Base-by-base conservation (phyloP, 192 early-diverging fungal species). In the Backusella westeae region DNA sequence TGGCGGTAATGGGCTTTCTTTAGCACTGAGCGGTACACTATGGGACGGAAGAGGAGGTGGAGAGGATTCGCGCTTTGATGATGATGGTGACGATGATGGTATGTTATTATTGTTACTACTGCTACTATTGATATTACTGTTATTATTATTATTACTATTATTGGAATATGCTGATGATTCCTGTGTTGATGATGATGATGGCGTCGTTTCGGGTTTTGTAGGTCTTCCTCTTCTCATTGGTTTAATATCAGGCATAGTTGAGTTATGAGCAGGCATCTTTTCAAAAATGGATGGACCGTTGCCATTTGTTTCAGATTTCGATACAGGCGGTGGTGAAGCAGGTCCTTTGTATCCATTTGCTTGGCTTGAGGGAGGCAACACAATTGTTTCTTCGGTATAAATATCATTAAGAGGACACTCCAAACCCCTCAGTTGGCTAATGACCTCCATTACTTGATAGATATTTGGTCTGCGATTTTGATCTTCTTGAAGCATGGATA, bases 151-250 rank as follows among this genome's bases (percentile, higher is more conserved):
- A 10, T 21, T 44, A 17, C 0, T 44, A 5, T 44, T 29, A 63
- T 63, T 63, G 14, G 56, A 63, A 63, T 63, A 63, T 9, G 56
- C 5, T 19, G 46, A 12, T 32, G 32, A 32, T 32, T 32, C 32
- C 32, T 32, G 32, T 32, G 32, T 32, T 32, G 32, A 32, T 23
- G 56, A 29, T 63, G 56, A 26, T 26, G 67, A 41, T 36, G 72
- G 21, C 6, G 42, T 6, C 19, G 53, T 73, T 12, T 78, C 72
- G 17, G 82, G 70, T 44, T 84, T 89, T 29, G 88, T 85, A 23
- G 97, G 97, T 3, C 97, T 88, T 39, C 97, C 97, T 53, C 97
- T 89, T 3, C 97, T 89, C 97, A 98, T 98, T 0, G 96, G 95
- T 39, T 87, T 85, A 73, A 93, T 90, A 29, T 78, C 79, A 71